Base-by-base conservation (phyloP, 2,329 filamentous ascomycete species). In the Fusarium sp. region DNA sequence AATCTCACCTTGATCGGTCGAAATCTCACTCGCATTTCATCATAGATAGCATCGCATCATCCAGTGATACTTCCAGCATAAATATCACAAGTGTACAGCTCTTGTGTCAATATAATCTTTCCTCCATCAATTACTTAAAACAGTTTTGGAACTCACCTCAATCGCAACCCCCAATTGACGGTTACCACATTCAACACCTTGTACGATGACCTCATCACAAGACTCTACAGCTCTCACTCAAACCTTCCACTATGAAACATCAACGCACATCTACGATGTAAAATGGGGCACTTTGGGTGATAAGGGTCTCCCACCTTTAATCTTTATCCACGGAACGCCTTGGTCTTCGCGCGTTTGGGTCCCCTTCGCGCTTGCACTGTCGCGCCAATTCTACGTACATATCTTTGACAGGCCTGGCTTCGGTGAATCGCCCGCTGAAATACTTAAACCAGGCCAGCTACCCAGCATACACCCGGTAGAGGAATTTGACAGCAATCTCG, bases 321-420 rank as follows among this genome's bases (percentile, higher is more conserved):
- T 84, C 13, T 83, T 84, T 37, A 71, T 84, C 10, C 83, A 84
- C 58, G 82, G 83, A 53, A 84, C 83, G 0, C 83, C 83, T 0
- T 84, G 82, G 82, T 83, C 81, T 3, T 83, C 80, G 2, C 67
- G 59, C 1, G 75, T 83, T 10, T 84, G 81, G 80, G 46, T 61
- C 0, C 72, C 75, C 2, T 76, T 80, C 18, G 80, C 79, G 2
- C 62, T 74, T 31, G 70, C 80, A 3, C 69, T 84, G 2, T 71
- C 78, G 6, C 66, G 69, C 3, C 73, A 75, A 16, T 81, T 79
- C 52, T 74, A 74, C 12, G 77, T 84, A 49, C 80, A 83, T 60
- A 72, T 84, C 13, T 84, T 81, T 58, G 82, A 84, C 57, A 78
- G 81, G 13, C 80, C 82, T 4, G 82, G 82, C 1, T 84, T 83